These are phyloP conservation scores for Emericellopsis cladophorae DNA, from an alignment of 2,329 filamentous ascomycete genomes.

Conservation along the genomic window DNA sequence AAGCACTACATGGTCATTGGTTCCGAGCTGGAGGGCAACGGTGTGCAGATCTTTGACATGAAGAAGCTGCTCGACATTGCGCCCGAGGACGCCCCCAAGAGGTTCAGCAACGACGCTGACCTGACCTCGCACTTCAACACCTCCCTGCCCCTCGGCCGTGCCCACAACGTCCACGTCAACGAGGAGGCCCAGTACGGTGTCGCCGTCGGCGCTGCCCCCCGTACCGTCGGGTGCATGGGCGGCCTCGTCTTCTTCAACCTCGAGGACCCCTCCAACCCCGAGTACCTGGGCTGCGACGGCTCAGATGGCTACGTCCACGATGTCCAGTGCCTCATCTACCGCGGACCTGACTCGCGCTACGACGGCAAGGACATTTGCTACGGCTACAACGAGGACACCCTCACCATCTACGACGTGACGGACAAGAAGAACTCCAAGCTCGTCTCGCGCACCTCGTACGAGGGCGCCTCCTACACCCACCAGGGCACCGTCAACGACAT, in stretches of 20 bases:
- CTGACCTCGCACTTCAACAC: conserved; percentile 17
- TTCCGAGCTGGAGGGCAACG: conserved; percentile 29
- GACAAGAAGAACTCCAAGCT: conserved; percentile 31
- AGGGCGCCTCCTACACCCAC: conserved; percentile 43
- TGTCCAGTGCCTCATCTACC: conserved; percentile 40
- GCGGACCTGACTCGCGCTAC: conserved; percentile 32
- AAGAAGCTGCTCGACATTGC: conserved; percentile 26
- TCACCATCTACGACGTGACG: conserved; percentile 35
- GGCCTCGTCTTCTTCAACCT: conserved; percentile 40
- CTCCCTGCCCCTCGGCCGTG: conserved; percentile 19
- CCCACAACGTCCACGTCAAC: conserved; percentile 37
- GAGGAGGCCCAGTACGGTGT: conserved; percentile 27
- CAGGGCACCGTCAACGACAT: conserved; percentile 39
- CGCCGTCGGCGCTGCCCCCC: conserved; percentile 4
- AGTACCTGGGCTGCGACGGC: conserved; percentile 33
- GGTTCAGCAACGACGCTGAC: conserved; percentile 15
- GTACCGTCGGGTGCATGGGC: conserved; percentile 3
- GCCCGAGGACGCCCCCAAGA: conserved; percentile 17
- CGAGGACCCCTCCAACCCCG: conserved; percentile 35
- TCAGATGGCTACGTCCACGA: conserved; percentile 45
- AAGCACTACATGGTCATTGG: conserved; percentile 20
- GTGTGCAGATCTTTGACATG: conserved; percentile 51
- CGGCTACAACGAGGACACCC: conserved; percentile 36
- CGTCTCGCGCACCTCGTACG: conserved; percentile 40
- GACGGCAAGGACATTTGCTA: conserved; percentile 36